Conservation (phyloP, 371 early-diverging fungal genomes). For the Mortierella sp. region DNA sequence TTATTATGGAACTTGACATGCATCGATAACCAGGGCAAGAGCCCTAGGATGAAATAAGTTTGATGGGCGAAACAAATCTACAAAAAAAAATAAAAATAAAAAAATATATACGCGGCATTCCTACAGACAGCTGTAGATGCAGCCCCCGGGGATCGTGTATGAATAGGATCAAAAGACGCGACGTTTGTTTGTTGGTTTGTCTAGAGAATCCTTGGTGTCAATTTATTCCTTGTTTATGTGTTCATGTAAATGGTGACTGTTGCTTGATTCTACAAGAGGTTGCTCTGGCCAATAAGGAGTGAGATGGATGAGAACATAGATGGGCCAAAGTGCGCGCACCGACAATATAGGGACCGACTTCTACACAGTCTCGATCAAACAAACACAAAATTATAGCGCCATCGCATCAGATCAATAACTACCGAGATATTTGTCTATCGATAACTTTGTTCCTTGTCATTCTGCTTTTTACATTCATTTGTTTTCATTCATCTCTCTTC, state of each 20-base stretch:
- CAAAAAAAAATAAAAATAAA: neutral
- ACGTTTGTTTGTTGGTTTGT: neutral
- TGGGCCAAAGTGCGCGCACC: slow-evolving; percentile 9
- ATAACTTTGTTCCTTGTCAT: neutral
- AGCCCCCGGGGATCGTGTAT: neutral
- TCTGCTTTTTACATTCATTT: neutral
- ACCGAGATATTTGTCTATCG: neutral
- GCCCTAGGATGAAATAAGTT: too few relatives aligned
- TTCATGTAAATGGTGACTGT: slow-evolving; percentile 12
- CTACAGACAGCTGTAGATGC: neutral
- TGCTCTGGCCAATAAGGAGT: slow-evolving; percentile 25
- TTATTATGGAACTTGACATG: too few relatives aligned
- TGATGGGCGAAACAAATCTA: neutral
- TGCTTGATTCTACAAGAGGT: too few relatives aligned
- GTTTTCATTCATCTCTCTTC: neutral
- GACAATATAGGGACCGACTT: neutral
- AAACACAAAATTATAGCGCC: slow-evolving; percentile 8
- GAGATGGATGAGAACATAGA: slow-evolving; percentile 50
- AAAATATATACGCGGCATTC: too few relatives aligned
- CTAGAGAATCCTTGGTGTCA: slow-evolving; percentile 2
- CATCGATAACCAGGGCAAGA: too few relatives aligned
- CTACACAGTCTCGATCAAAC: neutral
- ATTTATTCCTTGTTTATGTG: too few relatives aligned
- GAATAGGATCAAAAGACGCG: slow-evolving; percentile 12
- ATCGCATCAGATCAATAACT: slow-evolving; percentile 17